A percentile compares a stretch with the other conserved stretches of the same genome.
phyloP scores from a whole-genome alignment of 495 filamentous ascomycete genomes.

The Aspergillus olivimuriae region DNA sequence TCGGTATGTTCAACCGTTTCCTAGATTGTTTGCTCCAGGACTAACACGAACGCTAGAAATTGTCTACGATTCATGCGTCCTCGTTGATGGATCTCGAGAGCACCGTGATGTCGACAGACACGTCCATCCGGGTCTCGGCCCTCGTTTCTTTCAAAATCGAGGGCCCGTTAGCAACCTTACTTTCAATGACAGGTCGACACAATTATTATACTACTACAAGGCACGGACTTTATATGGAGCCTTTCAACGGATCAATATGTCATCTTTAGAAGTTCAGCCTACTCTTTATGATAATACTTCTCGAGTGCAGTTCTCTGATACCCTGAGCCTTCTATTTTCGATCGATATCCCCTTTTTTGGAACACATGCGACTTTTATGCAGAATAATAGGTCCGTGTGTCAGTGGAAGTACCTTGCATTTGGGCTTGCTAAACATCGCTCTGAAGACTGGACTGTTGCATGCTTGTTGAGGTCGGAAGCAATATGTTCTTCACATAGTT shows the following conservation, averaged over 20 bases:
- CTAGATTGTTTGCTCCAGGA: neutral
- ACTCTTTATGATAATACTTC: conserved; percentile 23
- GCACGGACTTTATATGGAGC: conserved; percentile 24
- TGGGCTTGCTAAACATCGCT: conserved; percentile 33
- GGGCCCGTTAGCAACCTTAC: conserved; percentile 25
- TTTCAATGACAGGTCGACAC: conserved; percentile 33
- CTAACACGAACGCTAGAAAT: conserved; percentile 12
- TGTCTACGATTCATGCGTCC: conserved; percentile 10
- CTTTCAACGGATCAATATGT: conserved; percentile 20
- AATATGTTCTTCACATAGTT: conserved; percentile 14
- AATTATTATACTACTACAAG: conserved; percentile 30
- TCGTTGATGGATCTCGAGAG: conserved; percentile 6
- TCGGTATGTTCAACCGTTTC: conserved; percentile 4
- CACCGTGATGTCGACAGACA: neutral
- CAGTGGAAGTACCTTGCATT: conserved; percentile 38
- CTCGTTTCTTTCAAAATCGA: conserved; percentile 1
- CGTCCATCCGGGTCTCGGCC: neutral
- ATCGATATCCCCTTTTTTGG: conserved; percentile 39
- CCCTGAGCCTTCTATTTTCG: conserved; percentile 28
- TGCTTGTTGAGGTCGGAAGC: conserved; percentile 33
- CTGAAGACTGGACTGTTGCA: conserved; percentile 35
- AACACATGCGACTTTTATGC: conserved; percentile 20
- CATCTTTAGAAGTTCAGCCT: conserved; percentile 5
- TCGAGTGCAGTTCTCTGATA: conserved; percentile 20
- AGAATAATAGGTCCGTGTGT: conserved; percentile 15